Conservation (phyloP, 257 asterid species). For the Solanum tarijense region DNA sequence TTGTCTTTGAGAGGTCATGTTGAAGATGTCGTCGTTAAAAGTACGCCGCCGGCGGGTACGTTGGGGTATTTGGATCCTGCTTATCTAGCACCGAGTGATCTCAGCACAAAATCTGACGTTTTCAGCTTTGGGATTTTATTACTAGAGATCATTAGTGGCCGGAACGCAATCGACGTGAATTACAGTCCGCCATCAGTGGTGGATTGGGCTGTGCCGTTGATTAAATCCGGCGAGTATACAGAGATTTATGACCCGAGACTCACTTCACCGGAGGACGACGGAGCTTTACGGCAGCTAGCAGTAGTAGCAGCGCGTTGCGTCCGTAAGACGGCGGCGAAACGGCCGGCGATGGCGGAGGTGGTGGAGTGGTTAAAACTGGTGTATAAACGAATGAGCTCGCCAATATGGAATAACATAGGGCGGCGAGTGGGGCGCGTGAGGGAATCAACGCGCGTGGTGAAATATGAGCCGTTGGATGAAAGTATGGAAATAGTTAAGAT, state of each 20-base stretch:
- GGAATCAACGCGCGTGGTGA: constrained; percentile 15
- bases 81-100: constrained; percentile 80
- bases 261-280: constrained; percentile 34
- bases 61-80: constrained; percentile 83
- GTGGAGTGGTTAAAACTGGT: constrained; percentile 37
- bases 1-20: constrained; percentile 68
- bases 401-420: constrained; percentile 30
- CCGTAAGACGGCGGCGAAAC: constrained; percentile 31
- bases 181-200: constrained; percentile 77
- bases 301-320: constrained; percentile 64
- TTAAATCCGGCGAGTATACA: constrained; percentile 35
- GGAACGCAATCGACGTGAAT: constrained; percentile 73
- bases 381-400: constrained; percentile 24
- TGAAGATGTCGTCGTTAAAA: constrained; percentile 53
- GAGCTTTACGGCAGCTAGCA: constrained; percentile 33
- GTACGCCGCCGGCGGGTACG: constrained; percentile 95
- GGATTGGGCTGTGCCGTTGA: constrained; percentile 72
- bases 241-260: constrained; percentile 56
- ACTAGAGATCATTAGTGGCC: constrained; percentile 66
- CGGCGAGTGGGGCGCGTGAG: constrained; percentile 46
- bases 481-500: constrained; percentile 30
- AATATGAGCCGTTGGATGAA: constrained; percentile 55
- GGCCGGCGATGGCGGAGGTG: constrained; percentile 87
- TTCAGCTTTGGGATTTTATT: constrained; percentile 77
- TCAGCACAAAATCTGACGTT: constrained; percentile 75